Evolutionary conservation across 2,329 filamentous ascomycete species (phyloP), one percentile per base, ranked within the genome.

Genomic region (Leptodontidium sp.): DNA sequence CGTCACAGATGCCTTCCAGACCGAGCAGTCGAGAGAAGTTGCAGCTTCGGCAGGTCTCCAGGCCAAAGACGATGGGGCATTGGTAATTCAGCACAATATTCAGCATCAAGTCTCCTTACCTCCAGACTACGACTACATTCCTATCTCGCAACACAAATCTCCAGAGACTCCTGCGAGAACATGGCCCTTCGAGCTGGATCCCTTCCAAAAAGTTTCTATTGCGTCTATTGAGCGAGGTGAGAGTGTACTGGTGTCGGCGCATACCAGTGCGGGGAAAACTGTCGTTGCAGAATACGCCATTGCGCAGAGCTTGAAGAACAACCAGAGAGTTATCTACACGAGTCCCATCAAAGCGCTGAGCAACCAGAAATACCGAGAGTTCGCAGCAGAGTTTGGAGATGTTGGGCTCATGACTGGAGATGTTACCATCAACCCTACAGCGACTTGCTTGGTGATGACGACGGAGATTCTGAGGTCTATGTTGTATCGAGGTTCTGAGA

Each of bases 381-480:
- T 99, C 80, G 90, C 92, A 74, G 93, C 92, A 52, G 93, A 97
- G 68, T 99, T 99, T 82, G 95, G 94, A 68, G 96, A 99, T 78
- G 95, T 98, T 63, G 96, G 96, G 68, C 85, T 99, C 70, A 98
- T 99, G 95, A 99, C 96, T 5, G 96, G 96, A 77, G 96, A 99
- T 87, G 95, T 98, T 72, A 99, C 96, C 29, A 99, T 99, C 81
- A 99, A 99, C 80, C 97, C 97, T 4, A 98, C 96, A 3, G 96
- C 96, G 15, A 98, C 94, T 69, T 99, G 96, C 80, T 84, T 99
- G 68, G 96, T 99, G 77, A 99, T 99, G 96, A 99, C 96, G 0
- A 99, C 96, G 0, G 96, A 99, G 84, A 99, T 99, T 93, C 82
- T 99, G 78, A 91, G 96, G 61, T 98, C 95, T 21, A 99, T 99